Percentiles rank a stretch among this genome's conserved stretches.
These are phyloP conservation scores for Saturnispora serradocipensis DNA, from an alignment of 805 yeast species.

Conservation along the genomic window DNA sequence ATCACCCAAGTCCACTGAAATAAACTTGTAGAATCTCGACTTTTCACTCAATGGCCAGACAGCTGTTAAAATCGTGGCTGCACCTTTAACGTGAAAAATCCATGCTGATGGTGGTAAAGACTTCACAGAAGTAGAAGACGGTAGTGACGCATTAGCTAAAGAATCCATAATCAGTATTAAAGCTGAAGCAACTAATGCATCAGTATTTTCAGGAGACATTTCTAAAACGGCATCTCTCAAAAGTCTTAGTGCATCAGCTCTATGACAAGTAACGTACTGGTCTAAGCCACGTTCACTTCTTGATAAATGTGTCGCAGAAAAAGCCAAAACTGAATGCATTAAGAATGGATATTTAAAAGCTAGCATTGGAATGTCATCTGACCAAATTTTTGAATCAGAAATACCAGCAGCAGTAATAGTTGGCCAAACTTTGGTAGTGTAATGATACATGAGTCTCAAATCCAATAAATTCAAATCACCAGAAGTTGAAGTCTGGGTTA, in stretches of 20 bases:
- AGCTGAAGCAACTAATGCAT: constrained; percentile 89
- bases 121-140: constrained; percentile 38
- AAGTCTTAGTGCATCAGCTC: constrained; percentile 77
- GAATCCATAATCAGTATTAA: constrained; percentile 87
- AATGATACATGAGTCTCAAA: constrained; percentile 76
- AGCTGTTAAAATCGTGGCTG: constrained; percentile 89
- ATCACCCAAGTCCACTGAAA: constrained; percentile 85
- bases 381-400: constrained; percentile 80
- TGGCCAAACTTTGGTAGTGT: constrained; percentile 72
- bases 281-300: constrained; percentile 68
- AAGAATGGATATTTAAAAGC: constrained; percentile 84
- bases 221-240: constrained; percentile 79
- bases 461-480: constrained; percentile 57
- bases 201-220: constrained; percentile 78
- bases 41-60: constrained; percentile 84
- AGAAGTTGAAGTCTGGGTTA: constrained; percentile 12
- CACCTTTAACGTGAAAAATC: constrained; percentile 95
- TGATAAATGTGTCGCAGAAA: constrained; percentile 85
- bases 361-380: constrained; percentile 74
- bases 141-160: constrained; percentile 78
- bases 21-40: constrained; percentile 57
- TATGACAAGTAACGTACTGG: constrained; percentile 73
- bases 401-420: constrained; percentile 89
- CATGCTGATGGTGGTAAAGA: constrained; percentile 89
- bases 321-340: constrained; percentile 87